These are phyloP conservation scores for Globisporangium canariense DNA, from an alignment of 352 stramenopile genomes.

Conservation along the genomic window DNA sequence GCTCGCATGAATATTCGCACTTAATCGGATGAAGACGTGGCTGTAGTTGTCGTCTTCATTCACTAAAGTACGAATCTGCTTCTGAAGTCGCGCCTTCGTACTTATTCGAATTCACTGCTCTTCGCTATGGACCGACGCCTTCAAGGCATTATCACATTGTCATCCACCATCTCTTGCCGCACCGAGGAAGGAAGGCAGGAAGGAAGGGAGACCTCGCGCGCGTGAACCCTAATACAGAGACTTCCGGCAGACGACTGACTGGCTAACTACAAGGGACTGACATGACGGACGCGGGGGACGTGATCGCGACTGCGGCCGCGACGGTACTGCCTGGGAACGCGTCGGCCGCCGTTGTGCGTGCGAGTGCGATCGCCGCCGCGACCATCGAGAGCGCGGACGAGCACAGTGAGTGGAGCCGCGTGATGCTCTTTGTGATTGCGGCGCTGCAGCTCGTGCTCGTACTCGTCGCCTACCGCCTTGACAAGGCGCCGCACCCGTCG, in stretches of 20 bases:
- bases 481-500: conserved; percentile 55
- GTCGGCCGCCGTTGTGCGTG: conserved; percentile 13
- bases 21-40: background rate
- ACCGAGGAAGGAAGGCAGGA: background rate
- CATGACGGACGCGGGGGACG: background rate
- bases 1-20: background rate
- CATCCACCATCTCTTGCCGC: background rate
- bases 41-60: background rate
- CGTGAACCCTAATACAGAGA: background rate
- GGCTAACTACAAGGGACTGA: too few relatives aligned
- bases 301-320: conserved; percentile 20
- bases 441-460: conserved; percentile 80
- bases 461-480: conserved; percentile 76
- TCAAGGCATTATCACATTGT: background rate
- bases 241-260: background rate
- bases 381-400: conserved; percentile 22
- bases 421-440: conserved; percentile 78
- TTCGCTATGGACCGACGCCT: background rate
- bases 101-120: background rate
- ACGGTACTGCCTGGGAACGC: conserved; percentile 16
- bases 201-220: too few relatives aligned
- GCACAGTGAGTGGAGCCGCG: conserved; percentile 55
- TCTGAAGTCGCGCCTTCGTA: background rate
- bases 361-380: conserved; percentile 16
- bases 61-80: background rate